A percentile compares a stretch with the other conserved stretches of the same genome.
Evolutionary conservation across 1,139 yeast species (phyloP).

Genomic region (Debaryomyces fabryi): DNA sequence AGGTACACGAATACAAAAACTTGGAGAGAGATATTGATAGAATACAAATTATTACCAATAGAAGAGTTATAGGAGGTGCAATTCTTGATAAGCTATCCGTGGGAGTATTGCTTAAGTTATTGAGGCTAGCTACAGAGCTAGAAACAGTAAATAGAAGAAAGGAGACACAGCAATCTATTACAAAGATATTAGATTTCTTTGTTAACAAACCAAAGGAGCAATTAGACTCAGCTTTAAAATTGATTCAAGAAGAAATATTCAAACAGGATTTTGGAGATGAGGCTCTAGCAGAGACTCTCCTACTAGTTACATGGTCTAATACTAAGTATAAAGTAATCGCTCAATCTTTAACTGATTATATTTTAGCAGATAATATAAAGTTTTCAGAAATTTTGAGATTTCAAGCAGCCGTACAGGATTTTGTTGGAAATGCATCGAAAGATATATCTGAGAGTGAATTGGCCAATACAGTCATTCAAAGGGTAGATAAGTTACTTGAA

Average conservation of each 20-base stretch:
- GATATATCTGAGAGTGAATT: constrained; percentile 13
- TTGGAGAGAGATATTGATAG: constrained; percentile 34
- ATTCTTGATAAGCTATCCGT: constrained; percentile 14
- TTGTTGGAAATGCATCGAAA: constrained; percentile 4
- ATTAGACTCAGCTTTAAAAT: constrained; percentile 12
- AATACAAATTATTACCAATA: constrained; percentile 26
- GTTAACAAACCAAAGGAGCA: constrained; percentile 6
- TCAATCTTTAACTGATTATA: constrained; percentile 18
- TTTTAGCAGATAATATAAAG: constrained; percentile 26
- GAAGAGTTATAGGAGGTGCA: constrained; percentile 12
- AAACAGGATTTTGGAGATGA: constrained; percentile 30
- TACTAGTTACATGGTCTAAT: constrained; percentile 19
- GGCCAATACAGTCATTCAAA: constrained; percentile 10
- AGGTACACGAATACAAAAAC: constrained; percentile 40
- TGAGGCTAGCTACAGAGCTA: constrained; percentile 30
- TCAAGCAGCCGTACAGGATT: constrained; percentile 21
- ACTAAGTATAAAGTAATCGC: constrained; percentile 12
- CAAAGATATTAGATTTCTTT: constrained; percentile 12
- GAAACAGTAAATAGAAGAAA: constrained; percentile 20
- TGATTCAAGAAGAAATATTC: constrained; percentile 22
- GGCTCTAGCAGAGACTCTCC: constrained; percentile 22
- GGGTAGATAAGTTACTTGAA: not conserved
- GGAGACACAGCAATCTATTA: constrained; percentile 10
- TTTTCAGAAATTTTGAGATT: constrained; percentile 24
- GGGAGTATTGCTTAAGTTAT: constrained; percentile 19